Conservation (phyloP, 495 filamentous ascomycete genomes). For the Trichoderma asperelloides region DNA sequence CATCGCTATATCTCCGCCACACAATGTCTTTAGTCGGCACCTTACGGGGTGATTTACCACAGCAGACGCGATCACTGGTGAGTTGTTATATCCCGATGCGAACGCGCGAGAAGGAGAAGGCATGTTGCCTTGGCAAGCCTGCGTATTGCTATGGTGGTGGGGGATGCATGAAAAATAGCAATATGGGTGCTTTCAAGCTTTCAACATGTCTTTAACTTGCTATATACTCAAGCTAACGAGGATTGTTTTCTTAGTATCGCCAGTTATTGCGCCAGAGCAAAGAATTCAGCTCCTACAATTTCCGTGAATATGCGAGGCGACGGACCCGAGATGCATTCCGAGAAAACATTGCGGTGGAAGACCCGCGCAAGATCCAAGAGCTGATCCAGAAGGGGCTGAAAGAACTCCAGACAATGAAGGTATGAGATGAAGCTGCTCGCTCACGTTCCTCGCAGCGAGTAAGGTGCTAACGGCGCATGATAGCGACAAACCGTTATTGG, state of each 20-base stretch:
- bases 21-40: slow-evolving; percentile 40
- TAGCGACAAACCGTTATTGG: slow-evolving; percentile 93
- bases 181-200: neutral
- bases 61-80: slow-evolving; percentile 66
- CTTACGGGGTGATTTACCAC: slow-evolving; percentile 53
- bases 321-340: slow-evolving; percentile 83
- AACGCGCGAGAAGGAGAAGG: neutral
- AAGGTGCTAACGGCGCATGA: slow-evolving; percentile 8
- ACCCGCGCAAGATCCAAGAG: slow-evolving; percentile 69
- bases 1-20: slow-evolving; percentile 14
- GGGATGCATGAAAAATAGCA: neutral
- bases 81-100: slow-evolving; percentile 19
- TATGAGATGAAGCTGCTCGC: slow-evolving; percentile 32
- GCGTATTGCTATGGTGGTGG: neutral
- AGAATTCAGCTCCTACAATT: slow-evolving; percentile 92
- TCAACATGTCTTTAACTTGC: neutral
- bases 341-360: slow-evolving; percentile 62
- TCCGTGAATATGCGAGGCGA: slow-evolving; percentile 89
- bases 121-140: neutral
- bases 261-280: slow-evolving; percentile 78
- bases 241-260: slow-evolving; percentile 56
- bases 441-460: neutral
- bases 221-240: neutral
- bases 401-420: slow-evolving; percentile 87
- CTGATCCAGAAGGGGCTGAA: slow-evolving; percentile 81